Evolutionary conservation across 2,329 filamentous ascomycete genomes (phyloP).

Genomic region (Dothideomycetes sp.): DNA sequence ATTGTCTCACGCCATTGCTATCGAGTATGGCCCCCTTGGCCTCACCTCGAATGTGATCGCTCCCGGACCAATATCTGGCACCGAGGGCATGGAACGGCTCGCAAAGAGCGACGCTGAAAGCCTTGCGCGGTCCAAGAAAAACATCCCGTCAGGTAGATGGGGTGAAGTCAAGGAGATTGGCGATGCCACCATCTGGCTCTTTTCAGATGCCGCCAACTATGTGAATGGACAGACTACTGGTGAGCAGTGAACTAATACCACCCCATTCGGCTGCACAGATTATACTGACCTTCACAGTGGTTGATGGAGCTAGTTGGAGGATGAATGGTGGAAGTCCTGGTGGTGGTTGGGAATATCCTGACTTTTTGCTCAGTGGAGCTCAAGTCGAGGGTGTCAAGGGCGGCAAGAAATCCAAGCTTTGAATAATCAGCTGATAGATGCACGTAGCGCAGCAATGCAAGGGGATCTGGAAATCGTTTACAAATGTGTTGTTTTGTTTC

Average conservation of each 20-base stretch:
- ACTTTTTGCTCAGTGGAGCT: constrained; percentile 45
- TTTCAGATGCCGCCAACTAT: constrained; percentile 75
- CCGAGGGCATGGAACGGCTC: constrained; percentile 50
- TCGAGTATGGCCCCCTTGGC: constrained; percentile 84
- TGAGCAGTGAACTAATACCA: no score
- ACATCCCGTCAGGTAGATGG: constrained; percentile 62
- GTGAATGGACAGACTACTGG: constrained; percentile 67
- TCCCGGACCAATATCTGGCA: constrained; percentile 74
- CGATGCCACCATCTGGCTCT: constrained; percentile 82
- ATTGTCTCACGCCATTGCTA: constrained; percentile 63
- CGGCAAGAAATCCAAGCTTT: constrained; percentile 46
- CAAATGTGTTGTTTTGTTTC: no score
- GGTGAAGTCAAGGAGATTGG: constrained; percentile 80
- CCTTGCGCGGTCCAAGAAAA: constrained; percentile 18
- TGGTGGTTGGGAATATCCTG: constrained; percentile 41
- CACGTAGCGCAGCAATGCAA: no score
- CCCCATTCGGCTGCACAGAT: no score
- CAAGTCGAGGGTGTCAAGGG: constrained; percentile 47
- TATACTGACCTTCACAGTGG: constrained; percentile 35
- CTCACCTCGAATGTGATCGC: constrained; percentile 81
- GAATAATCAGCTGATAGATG: constrained; percentile 2
- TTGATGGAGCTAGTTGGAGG: constrained; percentile 44
- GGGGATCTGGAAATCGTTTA: no score
- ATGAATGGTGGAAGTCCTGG: constrained; percentile 24
- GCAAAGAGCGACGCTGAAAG: constrained; percentile 23